These are phyloP conservation scores for Anisodus tanguticus DNA, from an alignment of 257 asterid species.

Conservation along the genomic window DNA sequence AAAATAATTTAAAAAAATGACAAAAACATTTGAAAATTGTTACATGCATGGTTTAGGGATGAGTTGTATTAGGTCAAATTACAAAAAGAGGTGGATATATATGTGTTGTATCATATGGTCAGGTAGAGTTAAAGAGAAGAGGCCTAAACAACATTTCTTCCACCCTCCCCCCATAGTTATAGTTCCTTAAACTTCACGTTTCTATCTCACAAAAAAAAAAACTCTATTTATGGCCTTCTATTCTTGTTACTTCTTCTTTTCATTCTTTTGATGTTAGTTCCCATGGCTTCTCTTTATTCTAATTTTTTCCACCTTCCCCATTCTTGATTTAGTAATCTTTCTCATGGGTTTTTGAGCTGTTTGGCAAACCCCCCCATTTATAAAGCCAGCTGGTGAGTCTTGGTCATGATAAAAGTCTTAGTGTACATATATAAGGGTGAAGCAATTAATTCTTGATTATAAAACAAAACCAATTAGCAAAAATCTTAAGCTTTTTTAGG, in stretches of 20 bases:
- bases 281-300: conserved; percentile 39
- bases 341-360: conserved; percentile 5
- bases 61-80: conserved; percentile 35
- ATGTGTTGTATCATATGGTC: not conserved
- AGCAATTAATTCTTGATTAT: not conserved
- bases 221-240: conserved; percentile 47
- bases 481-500: not conserved
- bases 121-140: not conserved
- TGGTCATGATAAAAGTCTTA: too few relatives aligned
- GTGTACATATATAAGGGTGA: not conserved
- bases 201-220: conserved; percentile 37
- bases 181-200: conserved; percentile 55
- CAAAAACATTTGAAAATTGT: conserved; percentile 27
- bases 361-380: conserved; percentile 25
- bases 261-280: conserved; percentile 33
- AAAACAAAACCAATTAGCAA: not conserved
- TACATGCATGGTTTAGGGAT: not conserved
- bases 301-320: conserved; percentile 31
- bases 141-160: conserved; percentile 33
- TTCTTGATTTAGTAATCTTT: conserved; percentile 29
- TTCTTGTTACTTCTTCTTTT: conserved; percentile 38
- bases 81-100: not conserved
- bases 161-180: not conserved
- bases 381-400: conserved; percentile 1
- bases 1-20: not conserved